These are phyloP conservation scores for Trichoderma virens DNA, from an alignment of 495 filamentous ascomycete genomes.

Conservation along the genomic window DNA sequence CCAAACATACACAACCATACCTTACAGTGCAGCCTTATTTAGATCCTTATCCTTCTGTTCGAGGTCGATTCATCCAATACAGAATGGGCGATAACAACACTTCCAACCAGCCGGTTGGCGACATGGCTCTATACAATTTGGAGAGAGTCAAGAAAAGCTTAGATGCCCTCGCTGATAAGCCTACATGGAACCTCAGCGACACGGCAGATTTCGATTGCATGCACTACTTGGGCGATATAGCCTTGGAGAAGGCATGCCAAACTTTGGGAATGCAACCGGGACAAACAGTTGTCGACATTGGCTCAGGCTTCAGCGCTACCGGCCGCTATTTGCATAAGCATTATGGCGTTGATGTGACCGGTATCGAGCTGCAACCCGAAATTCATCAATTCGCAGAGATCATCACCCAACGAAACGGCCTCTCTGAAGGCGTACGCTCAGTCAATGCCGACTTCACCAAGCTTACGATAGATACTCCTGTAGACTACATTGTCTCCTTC, in stretches of 20 bases:
- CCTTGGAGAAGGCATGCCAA: slow-evolving; percentile 9
- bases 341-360: slow-evolving; percentile 12
- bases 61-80: neutral
- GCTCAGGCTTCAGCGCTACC: slow-evolving; percentile 13
- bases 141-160: slow-evolving; percentile 8
- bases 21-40: too few species aligned
- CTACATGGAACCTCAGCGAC: slow-evolving; percentile 13
- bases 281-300: slow-evolving; percentile 11
- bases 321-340: slow-evolving; percentile 12
- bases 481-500: slow-evolving; percentile 12
- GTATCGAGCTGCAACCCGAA: slow-evolving; percentile 13
- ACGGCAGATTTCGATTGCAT: slow-evolving; percentile 14
- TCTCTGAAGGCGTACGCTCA: slow-evolving; percentile 9
- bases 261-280: slow-evolving; percentile 8
- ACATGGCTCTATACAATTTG: slow-evolving; percentile 12
- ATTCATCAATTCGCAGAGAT: slow-evolving; percentile 14
- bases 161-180: slow-evolving; percentile 5
- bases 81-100: neutral
- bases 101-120: neutral
- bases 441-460: slow-evolving; percentile 11
- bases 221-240: slow-evolving; percentile 13
- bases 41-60: neutral
- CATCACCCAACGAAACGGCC: slow-evolving; percentile 8
- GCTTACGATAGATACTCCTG: neutral
- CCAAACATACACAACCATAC: too few species aligned